A percentile compares a stretch with the other conserved stretches of the same genome.
Evolutionary conservation across 345 rosid genomes (phyloP).

Genomic region (Stellera chamaejasme): DNA sequence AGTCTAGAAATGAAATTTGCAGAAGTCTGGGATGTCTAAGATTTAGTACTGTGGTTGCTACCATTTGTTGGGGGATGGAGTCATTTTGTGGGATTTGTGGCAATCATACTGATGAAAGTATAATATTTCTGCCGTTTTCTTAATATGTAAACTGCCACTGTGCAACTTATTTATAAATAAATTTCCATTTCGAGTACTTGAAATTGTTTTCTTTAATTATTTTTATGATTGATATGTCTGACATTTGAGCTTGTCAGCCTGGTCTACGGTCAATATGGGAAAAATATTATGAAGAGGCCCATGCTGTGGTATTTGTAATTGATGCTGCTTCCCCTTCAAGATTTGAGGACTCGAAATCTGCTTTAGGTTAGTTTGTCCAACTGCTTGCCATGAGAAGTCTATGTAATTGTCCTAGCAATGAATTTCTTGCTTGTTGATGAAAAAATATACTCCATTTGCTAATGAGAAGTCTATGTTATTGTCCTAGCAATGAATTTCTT

Average conservation of each 20-base stretch:
- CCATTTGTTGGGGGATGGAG: too few relatives aligned
- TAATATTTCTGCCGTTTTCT: too few relatives aligned
- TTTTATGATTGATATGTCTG: background rate
- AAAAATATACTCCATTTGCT: background rate
- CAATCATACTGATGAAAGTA: too few relatives aligned
- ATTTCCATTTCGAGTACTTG: too few relatives aligned
- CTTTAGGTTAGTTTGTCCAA: constrained; percentile 45
- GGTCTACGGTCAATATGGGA: constrained; percentile 99
- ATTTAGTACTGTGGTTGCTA: too few relatives aligned
- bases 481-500: background rate
- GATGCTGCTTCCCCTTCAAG: constrained; percentile 93
- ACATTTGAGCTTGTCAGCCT: constrained; percentile 38
- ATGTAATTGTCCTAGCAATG: background rate
- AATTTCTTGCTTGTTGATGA: background rate
- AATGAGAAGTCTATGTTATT: constrained; percentile 2
- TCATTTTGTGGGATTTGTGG: too few relatives aligned
- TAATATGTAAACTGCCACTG: too few relatives aligned
- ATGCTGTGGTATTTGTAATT: constrained; percentile 79
- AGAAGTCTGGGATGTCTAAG: too few relatives aligned
- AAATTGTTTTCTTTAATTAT: too few relatives aligned
- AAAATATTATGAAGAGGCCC: constrained; percentile 98
- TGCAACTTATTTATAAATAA: too few relatives aligned
- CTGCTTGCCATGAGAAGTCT: constrained; percentile 2
- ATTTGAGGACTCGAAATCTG: constrained; percentile 94
- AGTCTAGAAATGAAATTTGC: too few relatives aligned